Conservation (phyloP, 768 basidiomycete species). For the Exidia glandulosa region DNA sequence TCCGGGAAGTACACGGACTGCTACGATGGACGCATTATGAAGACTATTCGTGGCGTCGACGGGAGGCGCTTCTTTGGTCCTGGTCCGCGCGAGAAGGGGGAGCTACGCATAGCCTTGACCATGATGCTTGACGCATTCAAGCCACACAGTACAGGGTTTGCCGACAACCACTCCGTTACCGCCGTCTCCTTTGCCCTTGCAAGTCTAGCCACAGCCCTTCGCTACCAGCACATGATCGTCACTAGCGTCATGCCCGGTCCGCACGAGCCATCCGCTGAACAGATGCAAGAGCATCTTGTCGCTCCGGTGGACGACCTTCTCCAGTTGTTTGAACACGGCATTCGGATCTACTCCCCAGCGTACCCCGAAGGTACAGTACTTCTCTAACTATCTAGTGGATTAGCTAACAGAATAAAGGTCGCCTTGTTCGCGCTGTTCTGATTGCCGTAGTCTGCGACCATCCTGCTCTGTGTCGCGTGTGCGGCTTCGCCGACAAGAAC, state of each 20-base stretch:
- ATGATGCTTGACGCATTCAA: not conserved
- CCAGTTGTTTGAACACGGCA: constrained; percentile 16
- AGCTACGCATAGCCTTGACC: not conserved
- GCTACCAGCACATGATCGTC: constrained; percentile 10
- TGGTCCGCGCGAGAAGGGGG: not conserved
- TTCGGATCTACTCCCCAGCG: constrained; percentile 4
- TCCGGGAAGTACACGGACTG: not conserved
- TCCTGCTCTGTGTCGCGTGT: constrained; percentile 18
- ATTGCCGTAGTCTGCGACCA: constrained; percentile 20
- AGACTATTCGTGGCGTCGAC: not conserved
- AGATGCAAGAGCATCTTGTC: constrained; percentile 16
- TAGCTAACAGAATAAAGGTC: constrained; percentile 7
- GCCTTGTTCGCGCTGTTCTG: constrained; percentile 13
- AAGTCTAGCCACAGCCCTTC: not conserved
- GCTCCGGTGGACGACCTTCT: constrained; percentile 20
- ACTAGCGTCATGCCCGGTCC: constrained; percentile 17
- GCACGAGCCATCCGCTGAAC: constrained; percentile 15
- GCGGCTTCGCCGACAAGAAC: constrained; percentile 16
- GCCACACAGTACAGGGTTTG: not conserved
- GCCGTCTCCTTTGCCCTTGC: constrained; percentile 1
- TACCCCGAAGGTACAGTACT: constrained; percentile 12
- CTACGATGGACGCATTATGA: not conserved
- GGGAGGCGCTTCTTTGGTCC: not conserved
- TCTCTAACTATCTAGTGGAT: not conserved
- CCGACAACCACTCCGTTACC: not conserved